Evolutionary conservation across 176 grass and related monocot genomes (phyloP).

Genomic region (Carex pumila): DNA sequence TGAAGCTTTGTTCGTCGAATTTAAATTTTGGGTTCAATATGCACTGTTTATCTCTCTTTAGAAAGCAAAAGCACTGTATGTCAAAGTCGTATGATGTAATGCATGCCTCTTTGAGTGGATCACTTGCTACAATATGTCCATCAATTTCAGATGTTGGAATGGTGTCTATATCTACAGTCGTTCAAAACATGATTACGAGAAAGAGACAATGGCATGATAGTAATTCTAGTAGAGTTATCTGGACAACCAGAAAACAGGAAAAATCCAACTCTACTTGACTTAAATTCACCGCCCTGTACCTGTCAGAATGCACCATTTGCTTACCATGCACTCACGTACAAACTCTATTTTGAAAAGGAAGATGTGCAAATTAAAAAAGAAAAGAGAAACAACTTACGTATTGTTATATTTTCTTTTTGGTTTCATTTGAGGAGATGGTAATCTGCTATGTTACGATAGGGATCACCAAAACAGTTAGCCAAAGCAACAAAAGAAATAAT

Average conservation of each 20-base stretch:
- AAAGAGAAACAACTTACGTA: neutral
- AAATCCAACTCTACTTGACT: neutral
- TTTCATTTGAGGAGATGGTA: neutral
- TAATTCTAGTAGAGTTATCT: neutral
- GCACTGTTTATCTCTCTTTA: neutral
- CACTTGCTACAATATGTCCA: neutral
- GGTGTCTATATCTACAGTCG: no score
- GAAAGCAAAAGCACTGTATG: neutral
- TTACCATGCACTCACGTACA: neutral
- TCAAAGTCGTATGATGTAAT: neutral
- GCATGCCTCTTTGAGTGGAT: neutral
- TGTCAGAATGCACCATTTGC: neutral
- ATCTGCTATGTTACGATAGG: neutral
- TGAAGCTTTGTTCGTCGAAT: neutral
- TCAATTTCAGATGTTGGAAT: neutral
- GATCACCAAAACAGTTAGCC: neutral
- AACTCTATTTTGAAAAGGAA: neutral
- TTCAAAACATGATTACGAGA: neutral
- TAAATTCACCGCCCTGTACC: neutral
- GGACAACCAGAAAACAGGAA: neutral
- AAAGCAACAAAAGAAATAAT: neutral
- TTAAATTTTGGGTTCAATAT: neutral
- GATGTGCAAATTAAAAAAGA: neutral
- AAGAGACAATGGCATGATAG: neutral
- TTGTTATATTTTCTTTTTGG: neutral